Evolutionary conservation across 1,284 basidiomycete genomes (phyloP).

Genomic region (Vanrija sp.): DNA sequence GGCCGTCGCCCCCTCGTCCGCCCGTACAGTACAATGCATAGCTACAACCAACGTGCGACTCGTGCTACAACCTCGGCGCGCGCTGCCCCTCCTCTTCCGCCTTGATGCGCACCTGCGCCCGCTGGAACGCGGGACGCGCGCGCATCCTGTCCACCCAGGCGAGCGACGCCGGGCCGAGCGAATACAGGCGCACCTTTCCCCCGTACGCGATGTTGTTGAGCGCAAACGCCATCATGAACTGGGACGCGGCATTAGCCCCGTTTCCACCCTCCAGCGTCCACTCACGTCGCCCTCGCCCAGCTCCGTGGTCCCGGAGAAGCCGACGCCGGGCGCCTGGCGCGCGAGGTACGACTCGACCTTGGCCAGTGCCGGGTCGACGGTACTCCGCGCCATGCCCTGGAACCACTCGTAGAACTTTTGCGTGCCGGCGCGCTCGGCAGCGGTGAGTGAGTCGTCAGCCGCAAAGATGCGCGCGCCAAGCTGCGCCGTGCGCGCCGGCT

Average conservation of each 20-base stretch:
- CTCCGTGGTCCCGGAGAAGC: constrained; percentile 33
- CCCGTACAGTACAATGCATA: not conserved
- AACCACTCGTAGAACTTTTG: constrained; percentile 22
- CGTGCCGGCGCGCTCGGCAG: constrained; percentile 21
- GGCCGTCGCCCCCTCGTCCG: too few species aligned
- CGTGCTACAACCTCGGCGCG: too few species aligned
- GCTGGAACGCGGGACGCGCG: constrained; percentile 12
- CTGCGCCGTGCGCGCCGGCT: constrained; percentile 22
- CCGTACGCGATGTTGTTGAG: constrained; percentile 2
- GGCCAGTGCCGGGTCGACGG: constrained; percentile 1
- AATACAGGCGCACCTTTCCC: not conserved
- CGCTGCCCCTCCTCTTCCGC: constrained; percentile 6
- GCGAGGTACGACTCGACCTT: constrained; percentile 30
- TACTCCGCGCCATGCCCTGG: constrained; percentile 3
- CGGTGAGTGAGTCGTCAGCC: not conserved
- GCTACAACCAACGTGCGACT: too few species aligned
- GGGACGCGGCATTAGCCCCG: not conserved
- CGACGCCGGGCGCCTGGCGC: constrained; percentile 5
- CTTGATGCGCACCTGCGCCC: constrained; percentile 5
- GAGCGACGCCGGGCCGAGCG: constrained; percentile 6
- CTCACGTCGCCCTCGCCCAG: constrained; percentile 39
- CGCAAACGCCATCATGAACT: constrained; percentile 9
- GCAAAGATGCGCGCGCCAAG: constrained; percentile 4
- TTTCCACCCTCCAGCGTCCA: not conserved
- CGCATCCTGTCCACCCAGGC: constrained; percentile 9